These are phyloP conservation scores for Eutrema heterophyllum DNA, from an alignment of 345 rosid genomes.

Conservation along the genomic window DNA sequence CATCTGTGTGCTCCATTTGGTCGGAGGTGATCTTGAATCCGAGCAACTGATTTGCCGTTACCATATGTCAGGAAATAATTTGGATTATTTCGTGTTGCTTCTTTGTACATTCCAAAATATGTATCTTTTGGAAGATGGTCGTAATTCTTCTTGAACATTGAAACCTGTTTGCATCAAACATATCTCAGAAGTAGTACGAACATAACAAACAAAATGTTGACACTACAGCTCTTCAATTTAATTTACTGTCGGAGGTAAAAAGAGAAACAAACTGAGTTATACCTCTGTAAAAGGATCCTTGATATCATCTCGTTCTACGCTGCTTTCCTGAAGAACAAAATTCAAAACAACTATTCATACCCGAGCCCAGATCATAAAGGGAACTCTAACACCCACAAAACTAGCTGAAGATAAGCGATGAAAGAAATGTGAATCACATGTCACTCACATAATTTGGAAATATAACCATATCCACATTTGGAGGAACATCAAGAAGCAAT, in stretches of 20 bases:
- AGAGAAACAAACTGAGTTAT: not conserved
- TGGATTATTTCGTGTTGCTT: slow-evolving; percentile 88
- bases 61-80: slow-evolving; percentile 95
- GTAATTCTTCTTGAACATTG: slow-evolving; percentile 89
- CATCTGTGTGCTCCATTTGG: slow-evolving; percentile 99
- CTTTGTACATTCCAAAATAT: slow-evolving; percentile 90
- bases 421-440: not conserved
- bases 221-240: not conserved
- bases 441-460: slow-evolving; percentile 94
- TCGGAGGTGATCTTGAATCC: slow-evolving; percentile 83
- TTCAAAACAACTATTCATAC: slow-evolving; percentile 6
- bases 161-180: slow-evolving; percentile 51
- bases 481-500: slow-evolving; percentile 78
- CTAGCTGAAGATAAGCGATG: not conserved
- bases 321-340: slow-evolving; percentile 60
- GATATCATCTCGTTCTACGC: slow-evolving; percentile 82
- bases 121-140: slow-evolving; percentile 95
- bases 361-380: not conserved
- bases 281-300: slow-evolving; percentile 97
- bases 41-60: slow-evolving; percentile 90
- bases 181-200: not conserved
- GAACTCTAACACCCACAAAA: not conserved
- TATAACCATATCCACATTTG: slow-evolving; percentile 81
- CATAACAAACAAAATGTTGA: not conserved
- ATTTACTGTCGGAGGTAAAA: slow-evolving; percentile 1